Evolutionary conservation across 768 basidiomycete genomes (phyloP), one percentile per base, ranked within the genome.

Genomic region (Boletus reticuloceps): DNA sequence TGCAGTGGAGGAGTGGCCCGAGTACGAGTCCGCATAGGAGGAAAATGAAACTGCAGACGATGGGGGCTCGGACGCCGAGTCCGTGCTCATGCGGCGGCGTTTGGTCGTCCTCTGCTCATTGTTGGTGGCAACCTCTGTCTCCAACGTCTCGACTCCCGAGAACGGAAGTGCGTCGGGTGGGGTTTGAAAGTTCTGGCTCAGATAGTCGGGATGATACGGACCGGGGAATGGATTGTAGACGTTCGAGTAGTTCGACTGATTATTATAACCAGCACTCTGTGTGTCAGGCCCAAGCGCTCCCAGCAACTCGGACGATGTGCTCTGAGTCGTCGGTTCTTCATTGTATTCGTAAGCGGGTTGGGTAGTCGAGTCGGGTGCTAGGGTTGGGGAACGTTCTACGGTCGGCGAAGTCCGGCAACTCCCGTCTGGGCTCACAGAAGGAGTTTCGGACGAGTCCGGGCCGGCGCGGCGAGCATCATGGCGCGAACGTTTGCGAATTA

Each of bases 401-500:
- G 75, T 76, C 44, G 89, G 89, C 4, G 89, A 90, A 14, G 88
- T 75, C 17, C 89, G 86, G 12, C 86, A 83, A 66, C 85, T 88
- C 27, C 83, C 83, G 14, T 84, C 87, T 0, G 88, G 89, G 63
- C 85, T 88, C 5, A 83, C 86, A 7, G 90, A 89, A 1, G 86
- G 86, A 0, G 87, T 88, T 56, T 89, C 87, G 46, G 84, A 79
- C 20, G 75, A 68, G 41, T 75, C 77, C 57, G 73, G 74, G 16
- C 79, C 80, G 50, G 74, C 62, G 19, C 86, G 81, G 36, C 88
- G 82, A 20, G 87, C 85, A 55, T 92, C 89, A 61, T 91, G 89
- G 2, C 91, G 78, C 3, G 91, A 89, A 39, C 91, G 85, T 67
- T 93, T 93, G 57, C 91, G 88, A 60, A 94, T 91, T 36, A 92